phyloP scores from a whole-genome alignment of 768 basidiomycete species.

The Lactarius sp. region DNA sequence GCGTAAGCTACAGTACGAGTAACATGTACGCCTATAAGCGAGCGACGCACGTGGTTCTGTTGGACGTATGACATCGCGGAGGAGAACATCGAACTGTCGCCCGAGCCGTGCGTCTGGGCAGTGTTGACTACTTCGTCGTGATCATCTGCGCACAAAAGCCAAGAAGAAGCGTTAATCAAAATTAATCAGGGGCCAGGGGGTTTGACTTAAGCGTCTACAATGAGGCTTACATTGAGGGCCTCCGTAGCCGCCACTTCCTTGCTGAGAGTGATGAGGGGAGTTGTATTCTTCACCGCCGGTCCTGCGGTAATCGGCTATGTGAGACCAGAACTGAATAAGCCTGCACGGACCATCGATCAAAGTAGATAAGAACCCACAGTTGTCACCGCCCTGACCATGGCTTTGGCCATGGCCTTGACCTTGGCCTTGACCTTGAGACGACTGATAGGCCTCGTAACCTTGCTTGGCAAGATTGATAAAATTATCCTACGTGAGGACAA shows the following conservation, averaged over 20 bases:
- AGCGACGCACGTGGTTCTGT: slow-evolving; percentile 44
- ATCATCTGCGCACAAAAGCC: slow-evolving; percentile 44
- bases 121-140: slow-evolving; percentile 53
- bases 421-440: slow-evolving; percentile 8
- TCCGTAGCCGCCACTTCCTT: slow-evolving; percentile 3
- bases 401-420: background rate
- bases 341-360: background rate
- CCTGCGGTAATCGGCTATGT: slow-evolving; percentile 31
- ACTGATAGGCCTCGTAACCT: slow-evolving; percentile 49
- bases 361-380: slow-evolving; percentile 34
- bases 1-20: background rate
- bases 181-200: slow-evolving; percentile 13
- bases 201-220: background rate
- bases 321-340: slow-evolving; percentile 9
- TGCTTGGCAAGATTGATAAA: slow-evolving; percentile 70
- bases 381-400: slow-evolving; percentile 31
- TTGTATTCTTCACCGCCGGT: slow-evolving; percentile 67
- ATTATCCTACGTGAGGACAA: slow-evolving; percentile 44
- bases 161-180: background rate
- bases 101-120: slow-evolving; percentile 53
- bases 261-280: slow-evolving; percentile 42
- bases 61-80: slow-evolving; percentile 49
- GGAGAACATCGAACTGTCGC: slow-evolving; percentile 52
- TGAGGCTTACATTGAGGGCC: slow-evolving; percentile 27
- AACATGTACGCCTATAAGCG: background rate